Conservation (phyloP, 1,139 yeast species). For the Geotrichum bryndzae region DNA sequence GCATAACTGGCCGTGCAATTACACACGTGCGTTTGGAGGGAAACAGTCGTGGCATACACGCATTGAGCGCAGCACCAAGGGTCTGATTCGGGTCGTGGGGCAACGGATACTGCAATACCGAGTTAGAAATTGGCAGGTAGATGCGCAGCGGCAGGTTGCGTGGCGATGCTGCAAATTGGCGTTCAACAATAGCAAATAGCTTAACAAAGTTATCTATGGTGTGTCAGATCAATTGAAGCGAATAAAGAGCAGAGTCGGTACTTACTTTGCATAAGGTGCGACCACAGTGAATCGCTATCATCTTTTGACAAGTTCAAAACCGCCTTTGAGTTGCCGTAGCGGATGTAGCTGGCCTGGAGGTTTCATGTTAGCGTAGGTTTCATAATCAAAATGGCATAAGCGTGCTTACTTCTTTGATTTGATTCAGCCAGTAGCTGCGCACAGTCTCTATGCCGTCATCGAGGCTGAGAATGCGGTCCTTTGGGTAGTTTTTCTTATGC, state of each 20-base stretch:
- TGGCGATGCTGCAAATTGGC: slow-evolving; percentile 5
- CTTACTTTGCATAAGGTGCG: slow-evolving; percentile 12
- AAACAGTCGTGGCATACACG: slow-evolving; percentile 44
- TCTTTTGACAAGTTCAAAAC: slow-evolving; percentile 67
- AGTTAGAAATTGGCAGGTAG: slow-evolving; percentile 46
- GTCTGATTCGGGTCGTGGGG: slow-evolving; percentile 28
- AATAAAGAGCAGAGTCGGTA: neutral
- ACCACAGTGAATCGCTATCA: slow-evolving; percentile 55
- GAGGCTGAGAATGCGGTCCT: slow-evolving; percentile 48
- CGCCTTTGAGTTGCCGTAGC: slow-evolving; percentile 67
- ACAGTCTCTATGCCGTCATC: slow-evolving; percentile 33
- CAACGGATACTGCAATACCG: slow-evolving; percentile 47
- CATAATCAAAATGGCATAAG: neutral
- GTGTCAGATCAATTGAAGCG: neutral
- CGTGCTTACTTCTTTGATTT: slow-evolving; percentile 53
- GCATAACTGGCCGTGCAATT: slow-evolving; percentile 47
- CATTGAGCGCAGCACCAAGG: slow-evolving; percentile 41
- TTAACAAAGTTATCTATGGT: neutral
- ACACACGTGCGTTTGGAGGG: slow-evolving; percentile 34
- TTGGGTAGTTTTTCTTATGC: slow-evolving; percentile 46
- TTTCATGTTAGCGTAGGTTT: neutral
- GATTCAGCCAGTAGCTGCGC: slow-evolving; percentile 60
- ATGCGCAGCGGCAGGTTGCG: slow-evolving; percentile 55
- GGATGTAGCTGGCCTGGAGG: slow-evolving; percentile 49
- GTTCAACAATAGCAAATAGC: neutral